These are phyloP conservation scores for Penicillium expansum DNA, from an alignment of 2,329 filamentous ascomycete species.

Conservation along the genomic window DNA sequence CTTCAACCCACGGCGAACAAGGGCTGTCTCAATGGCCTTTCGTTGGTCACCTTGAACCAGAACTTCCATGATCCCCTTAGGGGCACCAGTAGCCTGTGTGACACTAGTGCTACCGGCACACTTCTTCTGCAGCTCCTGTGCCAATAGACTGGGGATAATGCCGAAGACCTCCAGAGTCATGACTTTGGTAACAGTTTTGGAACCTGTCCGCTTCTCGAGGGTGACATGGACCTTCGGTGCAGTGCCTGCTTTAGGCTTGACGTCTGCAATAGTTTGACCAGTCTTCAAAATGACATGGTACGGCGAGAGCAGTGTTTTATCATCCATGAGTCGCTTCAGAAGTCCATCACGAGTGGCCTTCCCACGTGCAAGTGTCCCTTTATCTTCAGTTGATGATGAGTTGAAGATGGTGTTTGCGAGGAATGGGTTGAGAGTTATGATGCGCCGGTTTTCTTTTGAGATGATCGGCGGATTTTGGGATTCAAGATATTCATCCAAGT, in stretches of 20 bases:
- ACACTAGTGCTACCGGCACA: constrained; percentile 68
- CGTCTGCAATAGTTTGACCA: constrained; percentile 38
- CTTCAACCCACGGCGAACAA: constrained; percentile 59
- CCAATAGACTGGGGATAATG: constrained; percentile 58
- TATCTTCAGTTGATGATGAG: constrained; percentile 53
- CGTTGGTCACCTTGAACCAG: constrained; percentile 67
- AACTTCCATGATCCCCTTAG: constrained; percentile 64
- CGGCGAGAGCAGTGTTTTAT: constrained; percentile 48
- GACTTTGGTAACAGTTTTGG: constrained; percentile 64
- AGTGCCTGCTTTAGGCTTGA: constrained; percentile 61
- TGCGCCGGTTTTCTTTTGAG: constrained; percentile 57
- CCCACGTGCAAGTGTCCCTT: constrained; percentile 56
- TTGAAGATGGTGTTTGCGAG: constrained; percentile 62
- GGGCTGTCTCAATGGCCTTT: constrained; percentile 57
- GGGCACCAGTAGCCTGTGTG: constrained; percentile 59
- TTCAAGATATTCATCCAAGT: constrained; percentile 59
- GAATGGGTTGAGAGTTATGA: constrained; percentile 61
- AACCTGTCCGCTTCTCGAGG: constrained; percentile 63
- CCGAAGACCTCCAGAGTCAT: constrained; percentile 61
- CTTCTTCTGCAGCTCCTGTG: constrained; percentile 64
- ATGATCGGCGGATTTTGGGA: constrained; percentile 53
- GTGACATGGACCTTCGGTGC: constrained; percentile 60
- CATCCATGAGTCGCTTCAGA: constrained; percentile 57
- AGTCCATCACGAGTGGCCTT: constrained; percentile 60
- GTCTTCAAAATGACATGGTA: constrained; percentile 56